Conservation (phyloP, 345 rosid species). For the Melaleuca quinquenervia region DNA sequence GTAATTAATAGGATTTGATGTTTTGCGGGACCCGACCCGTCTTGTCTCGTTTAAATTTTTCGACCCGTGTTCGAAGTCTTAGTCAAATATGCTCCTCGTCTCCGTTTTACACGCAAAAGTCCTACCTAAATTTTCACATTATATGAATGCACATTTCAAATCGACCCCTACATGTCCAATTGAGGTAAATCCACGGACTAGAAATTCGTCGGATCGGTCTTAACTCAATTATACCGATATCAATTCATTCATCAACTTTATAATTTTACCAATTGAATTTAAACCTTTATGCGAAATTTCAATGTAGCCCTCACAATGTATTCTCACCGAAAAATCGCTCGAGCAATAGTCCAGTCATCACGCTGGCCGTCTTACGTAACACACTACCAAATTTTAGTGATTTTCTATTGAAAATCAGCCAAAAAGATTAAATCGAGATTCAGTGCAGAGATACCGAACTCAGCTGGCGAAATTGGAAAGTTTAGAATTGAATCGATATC, state of each 20-base stretch:
- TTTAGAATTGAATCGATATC: not conserved
- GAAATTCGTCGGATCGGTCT: not conserved
- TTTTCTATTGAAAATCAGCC: no score
- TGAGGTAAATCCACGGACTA: accelerated
- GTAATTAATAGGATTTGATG: not conserved
- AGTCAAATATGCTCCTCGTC: not conserved
- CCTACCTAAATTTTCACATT: not conserved
- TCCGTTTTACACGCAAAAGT: not conserved
- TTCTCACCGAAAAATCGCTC: no score
- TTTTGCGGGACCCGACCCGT: not conserved
- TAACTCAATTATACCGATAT: accelerated
- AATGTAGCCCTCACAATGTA: not conserved
- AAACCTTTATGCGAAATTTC: not conserved
- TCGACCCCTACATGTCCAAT: not conserved
- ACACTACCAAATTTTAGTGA: no score
- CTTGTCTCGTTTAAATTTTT: not conserved
- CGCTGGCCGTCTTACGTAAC: no score
- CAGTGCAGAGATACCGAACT: accelerated
- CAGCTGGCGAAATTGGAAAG: no score
- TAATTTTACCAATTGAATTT: not conserved
- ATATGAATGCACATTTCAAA: not conserved
- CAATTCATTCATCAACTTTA: accelerated
- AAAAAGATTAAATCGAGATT: no score
- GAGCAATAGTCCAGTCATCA: no score
- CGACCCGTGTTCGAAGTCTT: not conserved